Percentiles rank a stretch among this genome's conserved stretches.
Evolutionary conservation across 1,284 basidiomycete species (phyloP).

Genomic region (Mycena sp.): DNA sequence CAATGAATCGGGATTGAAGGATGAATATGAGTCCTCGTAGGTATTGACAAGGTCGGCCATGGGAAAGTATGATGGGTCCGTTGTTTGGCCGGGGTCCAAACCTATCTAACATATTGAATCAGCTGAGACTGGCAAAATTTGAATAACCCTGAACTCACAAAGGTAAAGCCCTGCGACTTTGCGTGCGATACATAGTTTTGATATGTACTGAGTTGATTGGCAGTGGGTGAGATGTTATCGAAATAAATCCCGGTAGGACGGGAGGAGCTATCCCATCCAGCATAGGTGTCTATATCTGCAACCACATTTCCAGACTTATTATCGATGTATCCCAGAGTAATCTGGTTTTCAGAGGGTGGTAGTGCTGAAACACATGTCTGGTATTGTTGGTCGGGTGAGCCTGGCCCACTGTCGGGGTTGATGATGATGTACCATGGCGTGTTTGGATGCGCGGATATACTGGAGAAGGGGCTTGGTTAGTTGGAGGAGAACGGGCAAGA

Average conservation of each 20-base stretch:
- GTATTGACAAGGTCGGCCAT: slow-evolving; percentile 20
- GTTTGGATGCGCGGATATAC: slow-evolving; percentile 18
- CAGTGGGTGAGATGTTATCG: slow-evolving; percentile 12
- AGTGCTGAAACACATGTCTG: slow-evolving; percentile 9
- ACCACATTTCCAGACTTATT: neutral
- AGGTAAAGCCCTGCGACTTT: slow-evolving; percentile 17
- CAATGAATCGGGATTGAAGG: slow-evolving; percentile 13
- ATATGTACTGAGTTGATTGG: slow-evolving; percentile 10
- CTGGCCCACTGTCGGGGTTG: slow-evolving; percentile 20
- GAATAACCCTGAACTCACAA: slow-evolving; percentile 10
- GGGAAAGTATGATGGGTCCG: slow-evolving; percentile 3
- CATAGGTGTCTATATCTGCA: slow-evolving; percentile 24
- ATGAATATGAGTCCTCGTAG: slow-evolving; percentile 21
- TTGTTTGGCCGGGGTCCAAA: slow-evolving; percentile 12
- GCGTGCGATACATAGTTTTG: slow-evolving; percentile 20
- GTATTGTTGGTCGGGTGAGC: slow-evolving; percentile 7
- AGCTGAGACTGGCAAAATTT: neutral
- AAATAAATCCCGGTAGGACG: slow-evolving; percentile 22
- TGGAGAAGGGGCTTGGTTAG: neutral
- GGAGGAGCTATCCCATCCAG: slow-evolving; percentile 13
- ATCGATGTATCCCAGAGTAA: slow-evolving; percentile 19
- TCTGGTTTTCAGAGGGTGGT: slow-evolving; percentile 4
- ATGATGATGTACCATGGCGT: slow-evolving; percentile 14
- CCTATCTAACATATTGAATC: slow-evolving; percentile 1
- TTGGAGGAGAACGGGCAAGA: neutral